Evolutionary conservation across 2,329 filamentous ascomycete genomes (phyloP).

Genomic region (Fusarium mexicanum): DNA sequence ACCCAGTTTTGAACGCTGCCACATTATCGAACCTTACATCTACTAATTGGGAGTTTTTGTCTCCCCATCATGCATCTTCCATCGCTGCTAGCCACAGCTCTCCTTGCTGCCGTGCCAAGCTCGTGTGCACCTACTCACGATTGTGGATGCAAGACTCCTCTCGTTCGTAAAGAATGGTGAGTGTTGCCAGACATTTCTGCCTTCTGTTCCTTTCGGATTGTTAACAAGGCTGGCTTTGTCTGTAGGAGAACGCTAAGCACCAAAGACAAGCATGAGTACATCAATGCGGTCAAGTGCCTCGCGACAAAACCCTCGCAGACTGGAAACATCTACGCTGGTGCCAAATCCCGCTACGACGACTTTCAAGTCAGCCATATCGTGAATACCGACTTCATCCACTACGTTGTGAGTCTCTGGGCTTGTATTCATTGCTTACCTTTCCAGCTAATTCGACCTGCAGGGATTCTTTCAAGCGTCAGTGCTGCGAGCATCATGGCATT

Average conservation of each 20-base stretch:
- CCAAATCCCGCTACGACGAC: neutral
- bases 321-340: neutral
- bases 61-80: rapidly evolving
- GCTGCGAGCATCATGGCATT: too few species aligned
- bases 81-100: rapidly evolving
- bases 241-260: neutral
- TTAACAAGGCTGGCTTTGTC: neutral
- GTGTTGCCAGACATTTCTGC: rapidly evolving
- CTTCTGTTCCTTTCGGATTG: rapidly evolving
- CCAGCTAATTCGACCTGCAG: neutral
- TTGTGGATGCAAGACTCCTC: neutral
- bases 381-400: neutral
- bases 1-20: neutral
- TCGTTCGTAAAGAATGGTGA: neutral
- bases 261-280: neutral
- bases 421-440: too few species aligned
- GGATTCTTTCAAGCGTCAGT: neutral
- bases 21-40: rapidly evolving
- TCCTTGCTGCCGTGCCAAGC: rapidly evolving
- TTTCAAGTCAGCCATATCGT: neutral
- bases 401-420: neutral
- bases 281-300: rapidly evolving
- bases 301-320: rapidly evolving
- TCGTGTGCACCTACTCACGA: rapidly evolving
- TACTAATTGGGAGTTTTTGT: neutral